Evolutionary conservation across 1,139 yeast species (phyloP).

Genomic region (Saccharomyces hybrid): DNA sequence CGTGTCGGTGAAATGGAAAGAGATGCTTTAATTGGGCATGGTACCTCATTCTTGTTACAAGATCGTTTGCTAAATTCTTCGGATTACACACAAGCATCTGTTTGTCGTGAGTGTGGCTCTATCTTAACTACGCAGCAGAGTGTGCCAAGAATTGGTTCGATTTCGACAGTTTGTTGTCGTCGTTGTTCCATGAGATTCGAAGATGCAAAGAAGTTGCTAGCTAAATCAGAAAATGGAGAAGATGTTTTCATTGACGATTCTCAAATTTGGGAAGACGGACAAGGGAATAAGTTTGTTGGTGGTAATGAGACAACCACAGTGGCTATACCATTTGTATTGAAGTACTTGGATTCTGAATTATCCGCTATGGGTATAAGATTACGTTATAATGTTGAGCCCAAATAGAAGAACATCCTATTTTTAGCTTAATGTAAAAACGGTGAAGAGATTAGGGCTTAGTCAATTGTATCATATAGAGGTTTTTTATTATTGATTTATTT

Average conservation of each 20-base stretch:
- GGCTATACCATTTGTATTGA: slow-evolving; percentile 93
- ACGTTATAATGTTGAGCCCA: slow-evolving; percentile 74
- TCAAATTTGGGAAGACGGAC: slow-evolving; percentile 97
- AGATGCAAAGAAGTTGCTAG: slow-evolving; percentile 35
- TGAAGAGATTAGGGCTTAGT: background rate
- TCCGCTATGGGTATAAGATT: slow-evolving; percentile 97
- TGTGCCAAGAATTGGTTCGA: slow-evolving; percentile 83
- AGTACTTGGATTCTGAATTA: slow-evolving; percentile 89
- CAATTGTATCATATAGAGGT: background rate
- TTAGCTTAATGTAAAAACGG: background rate
- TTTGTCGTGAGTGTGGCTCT: slow-evolving; percentile 93
- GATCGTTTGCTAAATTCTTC: slow-evolving; percentile 94
- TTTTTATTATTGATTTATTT: background rate
- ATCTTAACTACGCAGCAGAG: slow-evolving; percentile 81
- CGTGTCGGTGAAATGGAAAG: slow-evolving; percentile 99
- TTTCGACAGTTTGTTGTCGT: slow-evolving; percentile 78
- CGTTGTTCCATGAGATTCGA: slow-evolving; percentile 73
- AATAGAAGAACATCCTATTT: slow-evolving; percentile 22
- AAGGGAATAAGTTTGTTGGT: slow-evolving; percentile 83
- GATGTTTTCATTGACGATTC: slow-evolving; percentile 53
- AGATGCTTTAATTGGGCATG: slow-evolving; percentile 98
- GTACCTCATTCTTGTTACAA: slow-evolving; percentile 92
- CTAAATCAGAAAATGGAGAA: slow-evolving; percentile 31
- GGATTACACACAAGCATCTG: slow-evolving; percentile 84
- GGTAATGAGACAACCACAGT: slow-evolving; percentile 90